Conservation (phyloP, 352 stramenopile species). For the Phytophthora syringae region DNA sequence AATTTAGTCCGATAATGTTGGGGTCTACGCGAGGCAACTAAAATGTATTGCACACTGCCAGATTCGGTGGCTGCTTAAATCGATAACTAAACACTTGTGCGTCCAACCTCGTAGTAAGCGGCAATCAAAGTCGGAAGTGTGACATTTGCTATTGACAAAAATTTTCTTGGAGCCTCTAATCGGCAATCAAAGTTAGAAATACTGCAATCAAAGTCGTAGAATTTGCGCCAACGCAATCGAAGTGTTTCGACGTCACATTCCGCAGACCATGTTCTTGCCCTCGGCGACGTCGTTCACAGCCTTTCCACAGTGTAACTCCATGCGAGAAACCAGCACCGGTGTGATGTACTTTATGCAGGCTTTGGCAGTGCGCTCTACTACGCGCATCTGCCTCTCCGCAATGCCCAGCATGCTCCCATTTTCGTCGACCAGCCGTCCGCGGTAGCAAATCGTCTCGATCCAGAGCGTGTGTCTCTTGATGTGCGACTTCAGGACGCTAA, state of each 20-base stretch:
- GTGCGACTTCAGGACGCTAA: constrained; percentile 1
- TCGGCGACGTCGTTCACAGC: background rate
- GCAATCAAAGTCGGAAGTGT: too few relatives aligned
- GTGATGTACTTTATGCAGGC: background rate
- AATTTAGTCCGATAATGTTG: too few relatives aligned
- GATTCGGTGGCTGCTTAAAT: too few relatives aligned
- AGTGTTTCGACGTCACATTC: background rate
- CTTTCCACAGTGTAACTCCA: background rate
- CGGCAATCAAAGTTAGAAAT: too few relatives aligned
- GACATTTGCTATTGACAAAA: too few relatives aligned
- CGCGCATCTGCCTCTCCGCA: background rate
- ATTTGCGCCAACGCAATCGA: too few relatives aligned
- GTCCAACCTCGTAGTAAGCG: too few relatives aligned
- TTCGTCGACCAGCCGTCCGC: background rate
- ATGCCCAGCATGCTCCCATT: background rate
- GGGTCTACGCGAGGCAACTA: too few relatives aligned
- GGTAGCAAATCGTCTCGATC: background rate
- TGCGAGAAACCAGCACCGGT: background rate
- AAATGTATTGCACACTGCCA: too few relatives aligned
- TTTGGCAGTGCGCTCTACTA: background rate
- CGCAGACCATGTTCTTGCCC: background rate
- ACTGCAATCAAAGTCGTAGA: too few relatives aligned
- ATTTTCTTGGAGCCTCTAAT: too few relatives aligned
- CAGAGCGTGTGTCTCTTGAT: constrained; percentile 1
- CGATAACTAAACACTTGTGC: too few relatives aligned